These are phyloP conservation scores for Chrysoporthe austroafricana DNA, from an alignment of 2,329 filamentous ascomycete species.

Conservation along the genomic window DNA sequence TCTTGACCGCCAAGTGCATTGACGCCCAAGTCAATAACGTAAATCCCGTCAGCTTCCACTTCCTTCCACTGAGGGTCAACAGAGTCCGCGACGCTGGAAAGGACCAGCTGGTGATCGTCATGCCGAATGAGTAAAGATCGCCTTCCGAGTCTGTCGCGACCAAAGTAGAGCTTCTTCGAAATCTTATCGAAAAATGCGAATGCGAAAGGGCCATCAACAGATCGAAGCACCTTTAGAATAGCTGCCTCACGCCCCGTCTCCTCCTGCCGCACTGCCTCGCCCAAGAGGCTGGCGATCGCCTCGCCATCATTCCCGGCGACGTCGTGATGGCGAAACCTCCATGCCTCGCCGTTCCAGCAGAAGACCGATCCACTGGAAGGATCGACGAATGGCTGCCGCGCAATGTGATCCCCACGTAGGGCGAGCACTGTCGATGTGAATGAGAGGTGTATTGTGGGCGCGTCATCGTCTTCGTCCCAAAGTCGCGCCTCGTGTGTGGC, in stretches of 20 bases:
- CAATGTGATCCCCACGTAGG: constrained; percentile 74
- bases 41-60: constrained; percentile 83
- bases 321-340: constrained; percentile 65
- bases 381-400: constrained; percentile 73
- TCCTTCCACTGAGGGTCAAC: constrained; percentile 67
- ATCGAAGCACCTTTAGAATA: constrained; percentile 58
- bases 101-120: constrained; percentile 52
- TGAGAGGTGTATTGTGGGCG: constrained; percentile 50
- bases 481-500: constrained; percentile 46
- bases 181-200: constrained; percentile 79
- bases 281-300: constrained; percentile 65
- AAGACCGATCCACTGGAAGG: constrained; percentile 63
- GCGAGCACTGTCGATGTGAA: constrained; percentile 89
- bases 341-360: constrained; percentile 98
- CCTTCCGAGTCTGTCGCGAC: constrained; percentile 83
- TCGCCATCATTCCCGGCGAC: constrained; percentile 81
- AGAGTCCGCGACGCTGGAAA: constrained; percentile 73
- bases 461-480: constrained; percentile 30
- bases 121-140: constrained; percentile 73
- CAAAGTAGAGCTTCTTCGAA: constrained; percentile 72
- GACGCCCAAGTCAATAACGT: constrained; percentile 61
- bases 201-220: constrained; percentile 82
- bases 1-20: not conserved
- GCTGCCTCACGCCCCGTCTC: constrained; percentile 35
- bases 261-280: constrained; percentile 43